phyloP scores from a whole-genome alignment of 805 yeast species.

The Candida verbasci region DNA sequence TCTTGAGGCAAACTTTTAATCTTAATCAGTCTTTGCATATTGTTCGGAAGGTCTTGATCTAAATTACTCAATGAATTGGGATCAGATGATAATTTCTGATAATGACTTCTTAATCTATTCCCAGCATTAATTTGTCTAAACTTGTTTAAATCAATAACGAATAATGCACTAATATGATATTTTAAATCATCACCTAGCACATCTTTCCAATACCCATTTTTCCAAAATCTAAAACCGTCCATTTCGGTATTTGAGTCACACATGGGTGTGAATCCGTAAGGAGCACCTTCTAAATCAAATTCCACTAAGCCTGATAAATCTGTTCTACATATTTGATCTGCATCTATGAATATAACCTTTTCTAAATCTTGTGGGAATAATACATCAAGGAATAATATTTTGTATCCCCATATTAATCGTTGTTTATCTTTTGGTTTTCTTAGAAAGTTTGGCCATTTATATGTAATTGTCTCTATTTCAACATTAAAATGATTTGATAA shows the following conservation, averaged over 20 bases:
- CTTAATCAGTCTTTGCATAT: constrained; percentile 62
- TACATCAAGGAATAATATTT: constrained; percentile 80
- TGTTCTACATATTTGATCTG: constrained; percentile 75
- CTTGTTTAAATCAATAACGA: constrained; percentile 67
- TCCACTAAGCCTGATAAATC: constrained; percentile 68
- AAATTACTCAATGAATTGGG: constrained; percentile 74
- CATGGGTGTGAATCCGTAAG: constrained; percentile 87
- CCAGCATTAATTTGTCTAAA: constrained; percentile 73
- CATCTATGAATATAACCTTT: constrained; percentile 80
- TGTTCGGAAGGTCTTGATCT: constrained; percentile 94
- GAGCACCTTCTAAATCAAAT: constrained; percentile 70
- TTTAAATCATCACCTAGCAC: constrained; percentile 53
- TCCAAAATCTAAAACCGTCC: constrained; percentile 91
- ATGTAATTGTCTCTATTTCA: constrained; percentile 72
- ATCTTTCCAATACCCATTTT: constrained; percentile 83
- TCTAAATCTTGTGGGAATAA: constrained; percentile 75
- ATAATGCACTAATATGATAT: constrained; percentile 82
- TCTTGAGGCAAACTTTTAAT: constrained; percentile 74
- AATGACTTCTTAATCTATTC: constrained; percentile 75
- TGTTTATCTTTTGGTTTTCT: constrained; percentile 73
- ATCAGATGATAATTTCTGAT: constrained; percentile 76
- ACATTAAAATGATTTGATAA: constrained; percentile 58
- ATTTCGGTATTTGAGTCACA: constrained; percentile 73
- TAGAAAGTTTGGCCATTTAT: constrained; percentile 92
- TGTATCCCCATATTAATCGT: constrained; percentile 83